Evolutionary conservation across 352 stramenopile genomes (phyloP).

Genomic region (Phytophthora meadii): DNA sequence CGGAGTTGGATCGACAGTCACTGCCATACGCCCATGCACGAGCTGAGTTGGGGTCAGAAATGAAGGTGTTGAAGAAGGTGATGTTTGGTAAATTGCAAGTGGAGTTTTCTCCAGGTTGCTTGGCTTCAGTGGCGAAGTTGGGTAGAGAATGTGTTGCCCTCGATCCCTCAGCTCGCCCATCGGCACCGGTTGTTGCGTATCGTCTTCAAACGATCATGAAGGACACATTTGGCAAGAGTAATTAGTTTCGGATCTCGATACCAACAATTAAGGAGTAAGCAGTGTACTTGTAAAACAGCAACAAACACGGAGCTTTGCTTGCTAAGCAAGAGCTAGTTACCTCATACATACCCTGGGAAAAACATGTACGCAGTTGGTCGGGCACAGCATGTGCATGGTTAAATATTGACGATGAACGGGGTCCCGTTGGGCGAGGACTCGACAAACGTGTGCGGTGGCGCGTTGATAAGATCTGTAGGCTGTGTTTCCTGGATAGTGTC

Average conservation of each 20-base stretch:
- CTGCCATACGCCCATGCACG: too few relatives aligned
- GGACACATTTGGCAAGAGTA: too few relatives aligned
- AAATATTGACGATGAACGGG: conserved; percentile 70
- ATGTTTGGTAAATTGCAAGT: too few relatives aligned
- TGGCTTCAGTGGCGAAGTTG: too few relatives aligned
- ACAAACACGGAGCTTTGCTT: conserved; percentile 29
- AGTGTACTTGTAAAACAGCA: conserved; percentile 35
- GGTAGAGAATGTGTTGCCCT: too few relatives aligned
- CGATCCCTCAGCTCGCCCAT: too few relatives aligned
- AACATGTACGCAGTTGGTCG: not conserved
- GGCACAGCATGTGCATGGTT: conserved; percentile 29
- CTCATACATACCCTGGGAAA: conserved; percentile 24
- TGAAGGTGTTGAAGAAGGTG: too few relatives aligned
- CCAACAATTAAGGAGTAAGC: conserved; percentile 12
- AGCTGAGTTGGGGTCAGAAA: too few relatives aligned
- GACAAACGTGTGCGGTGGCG: conserved; percentile 42
- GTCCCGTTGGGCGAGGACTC: conserved; percentile 61
- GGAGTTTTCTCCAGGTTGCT: too few relatives aligned
- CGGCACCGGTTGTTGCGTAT: too few relatives aligned
- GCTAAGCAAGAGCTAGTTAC: conserved; percentile 20
- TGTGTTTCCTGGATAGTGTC: conserved; percentile 49
- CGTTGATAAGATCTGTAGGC: conserved; percentile 37
- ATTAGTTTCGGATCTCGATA: not conserved
- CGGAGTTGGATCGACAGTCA: too few relatives aligned
- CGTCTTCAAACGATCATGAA: too few relatives aligned